Base-by-base conservation (phyloP, 2,329 filamentous ascomycete genomes). In the Cladosporium sp. region DNA sequence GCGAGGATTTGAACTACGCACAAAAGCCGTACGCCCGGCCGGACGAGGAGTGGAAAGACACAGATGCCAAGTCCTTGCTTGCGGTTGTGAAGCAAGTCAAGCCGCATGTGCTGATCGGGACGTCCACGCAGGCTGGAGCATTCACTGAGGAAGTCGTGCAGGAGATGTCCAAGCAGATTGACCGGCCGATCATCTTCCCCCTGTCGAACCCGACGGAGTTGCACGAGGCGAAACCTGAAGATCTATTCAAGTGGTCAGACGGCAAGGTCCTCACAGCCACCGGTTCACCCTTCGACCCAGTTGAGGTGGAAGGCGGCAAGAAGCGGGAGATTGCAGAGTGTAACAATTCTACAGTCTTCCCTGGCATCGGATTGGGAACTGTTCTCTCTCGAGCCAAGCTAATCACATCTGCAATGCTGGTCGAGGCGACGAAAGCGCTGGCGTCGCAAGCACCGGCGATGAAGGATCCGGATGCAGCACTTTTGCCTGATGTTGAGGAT, bases 281-380 rank as follows among this genome's bases (percentile, higher is more conserved):
- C 0, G 93, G 93, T 4, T 92, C 89, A 10, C 92, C 93, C 0
- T 96, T 96, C 75, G 84, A 86, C 1, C 89, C 92, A 0, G 91
- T 95, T 15, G 85, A 85, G 60, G 85, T 84, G 63, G 78, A 84
- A 18, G 32, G 34, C 32, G 85, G 85, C 0, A 80, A 79, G 51
- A 80, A 82, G 71, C 84, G 84, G 64, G 84, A 87, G 51, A 83
- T 88, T 21, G 92, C 92, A 28, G 92, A 96, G 78, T 96, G 93
- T 80, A 96, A 96, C 80, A 96, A 96, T 79, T 90, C 88, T 0
- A 91, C 91, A 38, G 90, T 90, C 18, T 96, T 96, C 77, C 92
- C 92, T 0, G 92, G 92, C 0, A 94, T 96, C 66, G 92, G 92
- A 0, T 87, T 96, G 0, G 93, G 92, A 12, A 86, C 86, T 8